Evolutionary conservation across 2,329 filamentous ascomycete genomes (phyloP).

Genomic region (Ceratocystis colombiana): DNA sequence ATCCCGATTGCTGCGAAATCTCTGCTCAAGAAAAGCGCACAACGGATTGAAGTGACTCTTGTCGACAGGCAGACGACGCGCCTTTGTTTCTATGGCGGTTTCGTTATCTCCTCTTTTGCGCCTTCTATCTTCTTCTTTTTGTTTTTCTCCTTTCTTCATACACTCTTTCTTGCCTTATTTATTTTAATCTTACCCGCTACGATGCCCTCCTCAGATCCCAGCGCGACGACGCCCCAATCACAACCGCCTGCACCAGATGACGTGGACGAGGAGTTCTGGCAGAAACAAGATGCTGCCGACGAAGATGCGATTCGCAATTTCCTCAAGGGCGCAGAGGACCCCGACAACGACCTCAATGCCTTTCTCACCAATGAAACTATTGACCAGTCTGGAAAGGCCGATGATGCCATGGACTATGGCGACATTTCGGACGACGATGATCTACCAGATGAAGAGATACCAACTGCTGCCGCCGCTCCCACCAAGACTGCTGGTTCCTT

Average conservation of each 20-base stretch:
- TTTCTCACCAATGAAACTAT: slow-evolving; percentile 39
- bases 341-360: slow-evolving; percentile 34
- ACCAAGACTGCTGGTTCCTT: not conserved
- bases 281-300: slow-evolving; percentile 40
- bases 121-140: not conserved
- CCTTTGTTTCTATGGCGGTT: not conserved
- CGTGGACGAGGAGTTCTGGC: slow-evolving; percentile 36
- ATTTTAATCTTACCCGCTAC: not conserved
- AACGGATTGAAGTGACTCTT: too few species aligned
- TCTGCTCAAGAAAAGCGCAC: too few species aligned
- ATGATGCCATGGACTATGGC: slow-evolving; percentile 81
- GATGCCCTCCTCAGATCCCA: slow-evolving; percentile 15
- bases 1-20: too few species aligned
- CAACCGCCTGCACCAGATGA: slow-evolving; percentile 26
- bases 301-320: slow-evolving; percentile 40
- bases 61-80: too few species aligned
- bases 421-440: slow-evolving; percentile 89
- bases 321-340: slow-evolving; percentile 37
- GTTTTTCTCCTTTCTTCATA: not conserved
- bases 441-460: slow-evolving; percentile 60
- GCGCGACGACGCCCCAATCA: slow-evolving; percentile 26
- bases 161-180: too few species aligned
- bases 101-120: not conserved
- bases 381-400: slow-evolving; percentile 68
- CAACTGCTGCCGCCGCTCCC: slow-evolving; percentile 29